These are phyloP conservation scores for Angophora floribunda DNA, from an alignment of 345 rosid genomes.

Conservation along the genomic window DNA sequence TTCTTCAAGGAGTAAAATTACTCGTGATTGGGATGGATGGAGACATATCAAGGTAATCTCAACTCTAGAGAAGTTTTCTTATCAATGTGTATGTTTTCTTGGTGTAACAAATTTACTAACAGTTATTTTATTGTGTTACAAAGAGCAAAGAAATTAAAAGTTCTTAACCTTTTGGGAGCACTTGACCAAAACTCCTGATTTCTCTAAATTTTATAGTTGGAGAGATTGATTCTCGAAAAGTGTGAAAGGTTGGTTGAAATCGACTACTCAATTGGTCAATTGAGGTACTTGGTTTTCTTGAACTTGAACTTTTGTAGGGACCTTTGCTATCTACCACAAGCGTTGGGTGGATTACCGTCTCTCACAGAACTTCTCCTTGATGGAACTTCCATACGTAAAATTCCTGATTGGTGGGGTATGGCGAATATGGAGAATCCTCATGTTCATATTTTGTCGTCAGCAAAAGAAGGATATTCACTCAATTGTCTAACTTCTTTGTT, in stretches of 20 bases:
- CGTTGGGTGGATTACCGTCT: too few relatives aligned
- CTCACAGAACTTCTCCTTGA: background rate
- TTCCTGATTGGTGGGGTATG: background rate
- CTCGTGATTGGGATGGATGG: too few relatives aligned
- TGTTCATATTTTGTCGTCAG: background rate
- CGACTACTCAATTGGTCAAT: background rate
- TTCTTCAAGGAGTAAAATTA: too few relatives aligned
- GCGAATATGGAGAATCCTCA: background rate
- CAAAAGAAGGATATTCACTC: background rate
- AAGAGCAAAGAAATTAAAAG: background rate
- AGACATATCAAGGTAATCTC: too few relatives aligned
- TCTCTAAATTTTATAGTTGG: background rate
- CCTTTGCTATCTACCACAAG: too few relatives aligned
- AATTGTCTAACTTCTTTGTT: background rate
- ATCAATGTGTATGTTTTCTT: too few relatives aligned
- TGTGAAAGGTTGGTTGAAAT: background rate
- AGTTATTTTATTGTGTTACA: too few relatives aligned
- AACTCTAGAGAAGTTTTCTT: too few relatives aligned
- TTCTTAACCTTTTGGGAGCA: background rate
- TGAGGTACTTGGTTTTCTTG: background rate
- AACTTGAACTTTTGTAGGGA: background rate
- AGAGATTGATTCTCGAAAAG: background rate
- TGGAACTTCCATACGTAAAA: background rate
- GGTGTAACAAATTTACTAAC: too few relatives aligned
- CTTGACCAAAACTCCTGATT: background rate